Base-by-base conservation (phyloP, 208 protist species). In the Crithidia fasciculata region DNA sequence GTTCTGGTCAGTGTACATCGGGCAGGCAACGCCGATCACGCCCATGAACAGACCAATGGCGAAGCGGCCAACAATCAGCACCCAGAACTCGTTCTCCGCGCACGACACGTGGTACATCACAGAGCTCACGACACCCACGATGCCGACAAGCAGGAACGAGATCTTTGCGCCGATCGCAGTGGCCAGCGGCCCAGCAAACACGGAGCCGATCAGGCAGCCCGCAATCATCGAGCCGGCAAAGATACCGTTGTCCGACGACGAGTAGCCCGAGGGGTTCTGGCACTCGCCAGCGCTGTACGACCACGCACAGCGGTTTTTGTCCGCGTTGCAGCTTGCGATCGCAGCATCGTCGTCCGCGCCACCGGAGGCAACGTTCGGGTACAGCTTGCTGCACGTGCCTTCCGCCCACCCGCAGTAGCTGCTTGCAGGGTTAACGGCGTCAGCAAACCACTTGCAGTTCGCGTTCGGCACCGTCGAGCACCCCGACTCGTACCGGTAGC, bases 221-320 rank as follows among this genome's bases (percentile, higher is more conserved):
- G 91, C 55, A 80, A 94, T 95, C 89, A 96, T 94, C 59, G 89
- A 64, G 16, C 82, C 85, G 68, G 89, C 85, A 62, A 96, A 95
- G 71, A 92, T 91, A 74, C 91, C 91, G 65, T 69, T 90, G 16
- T 94, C 74, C 40, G 78, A 59, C 13, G 88, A 76, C 37, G 53
- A 83, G 83, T 83, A 92, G 47, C 88, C 91, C 18, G 43, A 69
- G 8, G 72, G 69, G 74, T 94, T 86, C 63, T 82, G 69, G 76
- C 88, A 94, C 61, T 81, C 73, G 5, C 43, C 19, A n/a, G 63
- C 54, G 40, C 55, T 60, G 82, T 91, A 92, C 19, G 63, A 82
- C 88, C 86, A 93, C 44, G 40, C 68, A 80, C 86, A 95, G 36
- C 71, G 19, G 8, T 39, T 28, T 5, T 16, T 49, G 72, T 91